phyloP scores from a whole-genome alignment of 1,284 basidiomycete genomes.

The Trametes versicolor region DNA sequence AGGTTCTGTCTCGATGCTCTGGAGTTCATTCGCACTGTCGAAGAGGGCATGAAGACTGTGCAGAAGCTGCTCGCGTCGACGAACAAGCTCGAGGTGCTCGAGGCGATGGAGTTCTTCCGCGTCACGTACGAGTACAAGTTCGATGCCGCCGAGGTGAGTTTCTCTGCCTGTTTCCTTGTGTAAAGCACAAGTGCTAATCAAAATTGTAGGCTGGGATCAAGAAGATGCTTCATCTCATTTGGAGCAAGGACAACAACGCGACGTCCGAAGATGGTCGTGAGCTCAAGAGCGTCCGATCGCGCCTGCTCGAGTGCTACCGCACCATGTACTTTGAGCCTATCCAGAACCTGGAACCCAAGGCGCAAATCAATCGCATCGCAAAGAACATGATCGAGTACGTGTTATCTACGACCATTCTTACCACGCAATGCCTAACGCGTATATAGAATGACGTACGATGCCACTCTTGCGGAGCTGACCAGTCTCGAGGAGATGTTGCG shows the following conservation, averaged over 20 bases:
- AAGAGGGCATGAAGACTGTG: conserved; percentile 80
- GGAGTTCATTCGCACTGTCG: conserved; percentile 86
- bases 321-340: conserved; percentile 90
- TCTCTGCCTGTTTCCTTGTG: no score
- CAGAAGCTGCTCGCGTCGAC: conserved; percentile 88
- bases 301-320: conserved; percentile 91
- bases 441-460: conserved; percentile 84
- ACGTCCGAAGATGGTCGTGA: conserved; percentile 89
- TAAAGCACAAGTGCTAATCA: not conserved
- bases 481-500: conserved; percentile 97
- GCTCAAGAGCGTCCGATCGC: conserved; percentile 88
- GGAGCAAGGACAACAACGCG: conserved; percentile 94
- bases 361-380: conserved; percentile 93
- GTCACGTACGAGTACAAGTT: conserved; percentile 88
- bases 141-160: conserved; percentile 73
- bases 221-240: conserved; percentile 97
- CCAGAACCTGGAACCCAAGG: conserved; percentile 76
- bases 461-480: conserved; percentile 95
- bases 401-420: not conserved
- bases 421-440: not conserved
- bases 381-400: conserved; percentile 97
- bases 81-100: conserved; percentile 93
- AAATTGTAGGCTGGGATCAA: conserved; percentile 80
- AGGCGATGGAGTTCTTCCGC: conserved; percentile 96
- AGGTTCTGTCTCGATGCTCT: conserved; percentile 92